Evolutionary conservation across 1,284 basidiomycete genomes (phyloP).

Genomic region (Apiotrichum domesticum): DNA sequence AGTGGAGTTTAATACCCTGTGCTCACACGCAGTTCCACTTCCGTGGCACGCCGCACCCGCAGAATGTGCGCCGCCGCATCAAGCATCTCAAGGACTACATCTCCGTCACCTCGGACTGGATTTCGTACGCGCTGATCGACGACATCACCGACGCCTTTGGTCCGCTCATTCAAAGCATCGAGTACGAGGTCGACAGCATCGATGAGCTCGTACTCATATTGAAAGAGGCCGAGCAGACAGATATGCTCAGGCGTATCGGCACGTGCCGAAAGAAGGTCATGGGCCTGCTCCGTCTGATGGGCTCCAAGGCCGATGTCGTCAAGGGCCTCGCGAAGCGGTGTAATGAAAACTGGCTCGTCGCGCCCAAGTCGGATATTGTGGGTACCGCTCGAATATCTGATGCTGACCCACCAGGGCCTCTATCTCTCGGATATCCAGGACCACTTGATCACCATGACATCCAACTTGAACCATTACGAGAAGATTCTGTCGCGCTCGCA

Average conservation of each 20-base stretch:
- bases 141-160: conserved; percentile 99
- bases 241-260: conserved; percentile 81
- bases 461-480: conserved; percentile 95
- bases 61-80: conserved; percentile 94
- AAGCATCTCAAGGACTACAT: conserved; percentile 99
- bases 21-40: conserved; percentile 75
- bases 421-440: conserved; percentile 95
- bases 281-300: conserved; percentile 90
- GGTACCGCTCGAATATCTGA: conserved; percentile 30
- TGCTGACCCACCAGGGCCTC: conserved; percentile 58
- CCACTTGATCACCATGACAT: conserved; percentile 97
- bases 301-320: conserved; percentile 99
- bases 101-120: conserved; percentile 98
- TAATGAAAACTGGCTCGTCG: conserved; percentile 98
- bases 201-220: conserved; percentile 96
- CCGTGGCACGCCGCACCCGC: conserved; percentile 91
- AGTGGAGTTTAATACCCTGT: conserved; percentile 30
- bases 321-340: conserved; percentile 94
- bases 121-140: conserved; percentile 98
- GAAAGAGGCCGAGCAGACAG: conserved; percentile 75
- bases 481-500: conserved; percentile 98
- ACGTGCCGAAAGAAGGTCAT: conserved; percentile 99
- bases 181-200: conserved; percentile 98
- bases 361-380: conserved; percentile 95
- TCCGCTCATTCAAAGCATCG: conserved; percentile 95